Conservation (phyloP, 75 land plant species). For the Larix kaempferi region DNA sequence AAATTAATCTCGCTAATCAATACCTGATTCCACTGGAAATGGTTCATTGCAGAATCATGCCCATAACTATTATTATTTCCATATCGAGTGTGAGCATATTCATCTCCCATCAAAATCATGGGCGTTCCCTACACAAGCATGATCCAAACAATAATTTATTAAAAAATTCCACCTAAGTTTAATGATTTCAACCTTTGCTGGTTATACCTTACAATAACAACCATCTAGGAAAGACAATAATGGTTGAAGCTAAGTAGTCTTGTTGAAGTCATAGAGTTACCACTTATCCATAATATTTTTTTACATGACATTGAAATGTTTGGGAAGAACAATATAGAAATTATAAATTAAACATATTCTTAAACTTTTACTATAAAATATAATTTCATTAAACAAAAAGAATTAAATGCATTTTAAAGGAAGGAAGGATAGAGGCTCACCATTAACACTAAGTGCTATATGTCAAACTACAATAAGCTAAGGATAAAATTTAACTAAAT, state of each 20-base stretch:
- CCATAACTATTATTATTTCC: constrained; percentile 99
- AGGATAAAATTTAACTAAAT: neutral
- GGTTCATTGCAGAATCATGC: constrained; percentile 76
- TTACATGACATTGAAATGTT: neutral
- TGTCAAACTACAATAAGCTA: neutral
- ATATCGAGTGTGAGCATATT: constrained; percentile 95
- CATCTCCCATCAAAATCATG: constrained; percentile 99
- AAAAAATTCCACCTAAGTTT: neutral
- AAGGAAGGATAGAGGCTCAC: neutral
- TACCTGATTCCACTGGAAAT: constrained; percentile 92
- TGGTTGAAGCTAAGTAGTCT: neutral
- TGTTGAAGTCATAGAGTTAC: neutral
- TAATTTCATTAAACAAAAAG: neutral
- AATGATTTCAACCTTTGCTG: neutral
- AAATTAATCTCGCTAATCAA: neutral
- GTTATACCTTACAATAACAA: neutral
- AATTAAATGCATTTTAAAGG: neutral
- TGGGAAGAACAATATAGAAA: too few relatives aligned
- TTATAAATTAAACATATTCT: neutral
- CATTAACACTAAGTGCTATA: neutral
- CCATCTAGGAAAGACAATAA: neutral
- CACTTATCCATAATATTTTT: too few relatives aligned
- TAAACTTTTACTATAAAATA: neutral
- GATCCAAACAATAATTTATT: neutral
- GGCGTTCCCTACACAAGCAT: constrained; percentile 76